A percentile compares a stretch with the other conserved stretches of the same genome.
Evolutionary conservation across 768 basidiomycete genomes (phyloP).

Genomic region (Pulveroboletus sp.): DNA sequence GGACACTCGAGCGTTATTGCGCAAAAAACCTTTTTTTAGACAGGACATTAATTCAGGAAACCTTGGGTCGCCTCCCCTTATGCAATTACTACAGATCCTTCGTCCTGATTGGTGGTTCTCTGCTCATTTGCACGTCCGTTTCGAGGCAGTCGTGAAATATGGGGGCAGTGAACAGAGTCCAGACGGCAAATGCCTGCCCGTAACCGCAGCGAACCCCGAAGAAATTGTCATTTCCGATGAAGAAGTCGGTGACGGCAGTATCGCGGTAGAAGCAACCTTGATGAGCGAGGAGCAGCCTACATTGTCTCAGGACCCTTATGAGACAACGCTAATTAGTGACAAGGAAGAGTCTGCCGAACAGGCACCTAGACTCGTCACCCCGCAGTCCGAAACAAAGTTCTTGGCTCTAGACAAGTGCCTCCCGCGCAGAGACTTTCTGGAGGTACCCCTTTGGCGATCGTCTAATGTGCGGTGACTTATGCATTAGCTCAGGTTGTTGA

Average conservation of each 20-base stretch:
- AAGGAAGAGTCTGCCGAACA: conserved; percentile 42
- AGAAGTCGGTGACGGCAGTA: conserved; percentile 21
- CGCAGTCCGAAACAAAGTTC: conserved; percentile 57
- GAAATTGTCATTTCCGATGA: conserved; percentile 38
- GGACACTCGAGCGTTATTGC: conserved; percentile 57
- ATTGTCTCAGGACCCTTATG: conserved; percentile 44
- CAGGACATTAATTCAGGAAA: conserved; percentile 60
- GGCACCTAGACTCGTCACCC: conserved; percentile 24
- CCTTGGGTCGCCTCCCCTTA: conserved; percentile 84
- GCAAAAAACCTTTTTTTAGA: conserved; percentile 73
- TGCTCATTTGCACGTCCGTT: conserved; percentile 86
- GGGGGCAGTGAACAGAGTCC: conserved; percentile 6
- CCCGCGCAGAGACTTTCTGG: conserved; percentile 68
- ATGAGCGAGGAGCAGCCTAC: conserved; percentile 34
- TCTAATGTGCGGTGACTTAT: neutral
- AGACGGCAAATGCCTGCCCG: neutral
- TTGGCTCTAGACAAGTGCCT: conserved; percentile 91
- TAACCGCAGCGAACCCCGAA: conserved; percentile 30
- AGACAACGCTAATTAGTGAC: conserved; percentile 45
- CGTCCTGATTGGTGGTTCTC: conserved; percentile 88
- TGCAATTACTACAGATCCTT: conserved; percentile 66
- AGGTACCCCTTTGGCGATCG: conserved; percentile 42
- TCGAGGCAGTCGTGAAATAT: conserved; percentile 64
- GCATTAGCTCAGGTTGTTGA: conserved; percentile 60
- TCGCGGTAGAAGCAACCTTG: neutral